A percentile compares a stretch with the other conserved stretches of the same genome.
phyloP scores from a whole-genome alignment of 2,329 filamentous ascomycete genomes.

The Myriangium duriaei region DNA sequence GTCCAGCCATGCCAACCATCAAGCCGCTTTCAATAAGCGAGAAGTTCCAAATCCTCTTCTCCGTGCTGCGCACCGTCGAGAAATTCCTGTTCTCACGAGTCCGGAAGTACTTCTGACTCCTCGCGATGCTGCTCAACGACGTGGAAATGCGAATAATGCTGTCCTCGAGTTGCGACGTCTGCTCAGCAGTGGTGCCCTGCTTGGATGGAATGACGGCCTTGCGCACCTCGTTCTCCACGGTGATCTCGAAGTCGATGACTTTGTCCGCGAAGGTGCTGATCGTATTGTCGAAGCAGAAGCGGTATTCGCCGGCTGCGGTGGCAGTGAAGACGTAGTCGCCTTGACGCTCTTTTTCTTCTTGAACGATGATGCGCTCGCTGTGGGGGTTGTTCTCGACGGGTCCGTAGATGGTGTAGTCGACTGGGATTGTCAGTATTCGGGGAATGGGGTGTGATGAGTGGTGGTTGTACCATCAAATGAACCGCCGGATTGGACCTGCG shows the following conservation, averaged over 20 bases:
- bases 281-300: conserved; percentile 96
- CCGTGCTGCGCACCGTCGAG: conserved; percentile 91
- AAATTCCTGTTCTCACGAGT: conserved; percentile 98
- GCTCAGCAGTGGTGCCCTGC: conserved; percentile 76
- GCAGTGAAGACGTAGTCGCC: conserved; percentile 98
- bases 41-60: conserved; percentile 93
- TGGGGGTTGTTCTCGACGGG: conserved; percentile 40
- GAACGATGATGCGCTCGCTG: conserved; percentile 61
- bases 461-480: conserved; percentile 46
- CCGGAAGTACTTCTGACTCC: conserved; percentile 99
- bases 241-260: conserved; percentile 94
- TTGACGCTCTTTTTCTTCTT: conserved; percentile 83
- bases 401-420: conserved; percentile 81
- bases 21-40: conserved; percentile 83
- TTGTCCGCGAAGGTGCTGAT: conserved; percentile 97
- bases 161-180: conserved; percentile 80
- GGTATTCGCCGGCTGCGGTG: conserved; percentile 75
- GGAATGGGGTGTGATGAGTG: background rate
- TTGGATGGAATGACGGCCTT: conserved; percentile 68
- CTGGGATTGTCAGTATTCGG: conserved; percentile 20
- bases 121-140: conserved; percentile 82
- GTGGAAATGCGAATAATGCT: conserved; percentile 90
- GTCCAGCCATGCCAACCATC: conserved; percentile 86
- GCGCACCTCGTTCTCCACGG: conserved; percentile 82
- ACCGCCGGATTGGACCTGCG: conserved; percentile 89